Conservation (phyloP, 2,329 filamentous ascomycete genomes). For the Colletotrichum sp. region DNA sequence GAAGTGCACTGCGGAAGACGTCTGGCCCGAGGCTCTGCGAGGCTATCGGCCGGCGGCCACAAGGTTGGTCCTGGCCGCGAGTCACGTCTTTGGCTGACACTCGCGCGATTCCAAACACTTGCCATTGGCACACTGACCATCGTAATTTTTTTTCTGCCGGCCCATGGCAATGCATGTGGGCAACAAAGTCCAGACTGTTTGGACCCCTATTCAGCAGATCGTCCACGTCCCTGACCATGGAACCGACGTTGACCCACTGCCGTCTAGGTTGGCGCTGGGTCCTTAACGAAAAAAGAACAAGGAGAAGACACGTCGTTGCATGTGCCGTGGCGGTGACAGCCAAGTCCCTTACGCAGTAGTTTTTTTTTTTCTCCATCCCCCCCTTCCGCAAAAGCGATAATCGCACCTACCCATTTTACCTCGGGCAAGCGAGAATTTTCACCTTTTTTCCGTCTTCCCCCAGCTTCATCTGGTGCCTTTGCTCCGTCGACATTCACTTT, state of each 20-base stretch:
- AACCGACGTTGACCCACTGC: not conserved
- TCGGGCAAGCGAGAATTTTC: conserved; percentile 10
- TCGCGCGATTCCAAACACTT: conserved; percentile 4
- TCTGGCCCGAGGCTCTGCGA: not conserved
- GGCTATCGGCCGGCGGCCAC: not conserved
- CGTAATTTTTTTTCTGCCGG: conserved; percentile 3
- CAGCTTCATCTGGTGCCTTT: not conserved
- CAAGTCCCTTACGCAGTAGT: not conserved
- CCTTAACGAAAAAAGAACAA: not conserved
- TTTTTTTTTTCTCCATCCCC: not conserved
- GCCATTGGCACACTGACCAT: not conserved
- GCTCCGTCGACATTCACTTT: not conserved
- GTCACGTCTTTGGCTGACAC: conserved; percentile 4
- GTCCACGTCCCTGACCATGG: not conserved
- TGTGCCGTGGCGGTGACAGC: conserved; percentile 7
- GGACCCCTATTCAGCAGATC: conserved; percentile 20
- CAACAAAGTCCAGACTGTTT: not conserved
- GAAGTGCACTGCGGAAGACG: not conserved
- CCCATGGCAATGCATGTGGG: not conserved
- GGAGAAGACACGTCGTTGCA: conserved; percentile 6
- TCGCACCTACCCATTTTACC: not conserved
- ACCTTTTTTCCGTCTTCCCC: not conserved
- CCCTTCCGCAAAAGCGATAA: not conserved
- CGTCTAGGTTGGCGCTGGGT: not conserved
- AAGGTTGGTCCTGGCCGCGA: conserved; percentile 2